Percentiles rank a stretch among this genome's conserved stretches.
These are phyloP conservation scores for Alternaria postmessia DNA, from an alignment of 2,329 filamentous ascomycete genomes.

Conservation along the genomic window DNA sequence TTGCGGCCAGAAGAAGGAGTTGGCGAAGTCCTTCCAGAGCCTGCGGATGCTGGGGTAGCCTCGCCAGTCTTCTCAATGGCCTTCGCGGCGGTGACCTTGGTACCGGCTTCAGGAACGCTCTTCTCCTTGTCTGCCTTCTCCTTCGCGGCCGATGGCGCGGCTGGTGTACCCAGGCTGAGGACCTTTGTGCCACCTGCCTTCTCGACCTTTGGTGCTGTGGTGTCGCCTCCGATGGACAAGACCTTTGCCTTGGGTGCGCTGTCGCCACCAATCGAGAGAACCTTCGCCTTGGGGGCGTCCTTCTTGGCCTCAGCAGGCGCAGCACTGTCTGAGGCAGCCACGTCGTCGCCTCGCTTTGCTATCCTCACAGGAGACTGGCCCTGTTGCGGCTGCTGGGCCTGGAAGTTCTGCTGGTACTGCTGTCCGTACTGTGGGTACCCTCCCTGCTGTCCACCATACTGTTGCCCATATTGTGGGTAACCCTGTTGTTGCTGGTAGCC, in stretches of 20 bases:
- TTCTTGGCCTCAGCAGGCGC: constrained; percentile 50
- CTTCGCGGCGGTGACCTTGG: constrained; percentile 86
- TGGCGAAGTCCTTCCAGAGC: constrained; percentile 76
- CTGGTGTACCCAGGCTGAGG: constrained; percentile 72
- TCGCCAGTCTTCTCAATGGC: constrained; percentile 92
- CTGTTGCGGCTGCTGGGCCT: constrained; percentile 54
- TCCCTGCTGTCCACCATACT: constrained; percentile 56
- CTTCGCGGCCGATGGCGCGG: constrained; percentile 61
- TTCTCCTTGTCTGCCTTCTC: constrained; percentile 55
- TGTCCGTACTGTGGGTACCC: constrained; percentile 25
- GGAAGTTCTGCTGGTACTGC: constrained; percentile 34
- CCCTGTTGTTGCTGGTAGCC: constrained; percentile 57
- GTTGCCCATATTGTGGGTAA: constrained; percentile 39
- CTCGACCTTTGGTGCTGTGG: constrained; percentile 63
- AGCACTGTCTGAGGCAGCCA: constrained; percentile 58
- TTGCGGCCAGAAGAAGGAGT: constrained; percentile 83
- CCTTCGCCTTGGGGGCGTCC: constrained; percentile 65
- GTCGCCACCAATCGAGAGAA: constrained; percentile 69
- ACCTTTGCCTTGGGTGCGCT: constrained; percentile 66
- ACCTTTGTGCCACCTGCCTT: constrained; percentile 68
- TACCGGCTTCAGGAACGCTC: constrained; percentile 69
- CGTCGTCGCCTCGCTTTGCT: constrained; percentile 66
- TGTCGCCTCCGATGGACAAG: constrained; percentile 65
- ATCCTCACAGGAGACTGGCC: constrained; percentile 65
- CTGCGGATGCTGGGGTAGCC: constrained; percentile 60